These are phyloP conservation scores for Dothideomycetes sp. DNA, from an alignment of 2,329 filamentous ascomycete genomes.

Conservation along the genomic window DNA sequence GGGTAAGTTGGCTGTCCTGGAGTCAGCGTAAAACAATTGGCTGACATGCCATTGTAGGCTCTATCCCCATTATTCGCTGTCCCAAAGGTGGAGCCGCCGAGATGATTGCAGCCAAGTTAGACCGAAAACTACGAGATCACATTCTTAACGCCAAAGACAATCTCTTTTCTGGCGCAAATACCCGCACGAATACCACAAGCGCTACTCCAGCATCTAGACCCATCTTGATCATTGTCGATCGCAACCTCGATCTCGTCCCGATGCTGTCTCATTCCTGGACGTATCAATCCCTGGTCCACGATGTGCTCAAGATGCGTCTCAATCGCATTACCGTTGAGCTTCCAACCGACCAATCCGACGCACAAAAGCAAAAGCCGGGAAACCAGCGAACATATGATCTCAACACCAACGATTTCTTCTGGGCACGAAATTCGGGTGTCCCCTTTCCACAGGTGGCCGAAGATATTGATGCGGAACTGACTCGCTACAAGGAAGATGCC, in stretches of 20 bases:
- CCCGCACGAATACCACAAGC: slow-evolving; percentile 51
- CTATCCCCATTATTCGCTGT: slow-evolving; percentile 91
- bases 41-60: slow-evolving; percentile 44
- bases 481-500: slow-evolving; percentile 90
- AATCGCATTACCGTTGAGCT: slow-evolving; percentile 92
- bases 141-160: slow-evolving; percentile 97
- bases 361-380: slow-evolving; percentile 56
- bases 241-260: slow-evolving; percentile 89
- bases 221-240: slow-evolving; percentile 85
- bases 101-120: slow-evolving; percentile 86
- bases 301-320: slow-evolving; percentile 69
- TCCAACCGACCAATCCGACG: slow-evolving; percentile 66
- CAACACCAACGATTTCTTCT: slow-evolving; percentile 88
- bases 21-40: background rate
- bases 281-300: slow-evolving; percentile 75
- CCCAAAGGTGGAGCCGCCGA: slow-evolving; percentile 89
- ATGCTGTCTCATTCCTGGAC: slow-evolving; percentile 98
- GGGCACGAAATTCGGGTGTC: slow-evolving; percentile 80
- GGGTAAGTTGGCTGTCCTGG: slow-evolving; percentile 48
- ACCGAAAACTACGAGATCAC: slow-evolving; percentile 91
- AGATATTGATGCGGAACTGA: slow-evolving; percentile 88
- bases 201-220: slow-evolving; percentile 66
- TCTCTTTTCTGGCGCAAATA: slow-evolving; percentile 64
- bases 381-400: slow-evolving; percentile 87
- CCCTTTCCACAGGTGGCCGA: slow-evolving; percentile 95